Evolutionary conservation across 768 basidiomycete species (phyloP), one percentile per base, ranked within the genome.

Genomic region (Termitomyces sp.): DNA sequence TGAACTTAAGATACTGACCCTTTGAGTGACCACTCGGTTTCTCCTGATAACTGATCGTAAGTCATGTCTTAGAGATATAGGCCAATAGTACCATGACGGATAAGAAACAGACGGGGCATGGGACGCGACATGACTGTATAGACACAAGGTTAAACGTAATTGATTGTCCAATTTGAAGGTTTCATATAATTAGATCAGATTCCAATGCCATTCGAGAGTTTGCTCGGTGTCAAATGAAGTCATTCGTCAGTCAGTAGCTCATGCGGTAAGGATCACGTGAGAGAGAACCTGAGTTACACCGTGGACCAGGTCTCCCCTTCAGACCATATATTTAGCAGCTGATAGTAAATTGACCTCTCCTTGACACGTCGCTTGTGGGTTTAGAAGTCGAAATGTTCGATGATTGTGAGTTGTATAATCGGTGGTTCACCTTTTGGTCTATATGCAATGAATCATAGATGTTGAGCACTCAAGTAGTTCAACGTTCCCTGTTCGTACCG

Each of bases 1-100:
- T 37, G n/a, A 4, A 58, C 39, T 24, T 33, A 36, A 31, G 37
- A 24, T 30, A 72, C 83, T 70, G 58, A 87, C 84, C 93, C 94
- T 65, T 89, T 94, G 46, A 88, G 67, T 18, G 91, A 92, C 94
- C 95, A 98, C 70, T 95, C 95, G 1, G 95, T 98, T 76, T 97
- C 90, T 34, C 93, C 91, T 93, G 55, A 31, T 42, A 15, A 55
- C 44, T 37, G 42, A 50, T 7, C 7, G 54, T 48, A 30, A 56
- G 34, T 59, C 7, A 57, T 39, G 8, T 34, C 45, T 20, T 34
- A 39, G 41, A 33, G 22, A 13, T 6, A 31, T 2, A 46, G 27
- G 39, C 20, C 4, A 20, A 16, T 6, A 18, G 66, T 63, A 86
- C 89, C 93, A 69, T 95, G 92, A 60, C 92, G 82, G 65, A 94